Evolutionary conservation across 2,329 filamentous ascomycete genomes (phyloP).

Genomic region (Phyllachora maydis): DNA sequence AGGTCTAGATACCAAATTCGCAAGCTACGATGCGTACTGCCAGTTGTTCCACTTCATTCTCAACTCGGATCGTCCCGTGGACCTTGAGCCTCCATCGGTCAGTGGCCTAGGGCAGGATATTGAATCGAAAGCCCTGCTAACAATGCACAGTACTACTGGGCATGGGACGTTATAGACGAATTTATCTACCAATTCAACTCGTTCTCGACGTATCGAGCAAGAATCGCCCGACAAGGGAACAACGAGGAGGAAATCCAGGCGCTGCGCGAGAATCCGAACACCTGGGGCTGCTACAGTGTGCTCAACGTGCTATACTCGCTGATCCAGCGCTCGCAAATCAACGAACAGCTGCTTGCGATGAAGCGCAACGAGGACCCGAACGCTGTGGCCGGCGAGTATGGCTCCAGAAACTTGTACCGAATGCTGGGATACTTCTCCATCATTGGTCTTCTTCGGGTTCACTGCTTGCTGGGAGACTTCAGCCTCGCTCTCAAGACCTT

Average conservation of each 20-base stretch:
- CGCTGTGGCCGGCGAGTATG: slow-evolving; percentile 84
- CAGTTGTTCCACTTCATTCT: slow-evolving; percentile 98
- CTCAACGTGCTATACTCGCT: slow-evolving; percentile 98
- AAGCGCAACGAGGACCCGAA: slow-evolving; percentile 83
- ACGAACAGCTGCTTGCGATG: slow-evolving; percentile 86
- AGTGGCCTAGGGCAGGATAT: slow-evolving; percentile 15
- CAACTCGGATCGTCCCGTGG: slow-evolving; percentile 97
- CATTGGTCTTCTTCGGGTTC: slow-evolving; percentile 86
- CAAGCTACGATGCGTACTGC: slow-evolving; percentile 99
- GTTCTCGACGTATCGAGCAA: slow-evolving; percentile 91
- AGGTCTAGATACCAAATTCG: slow-evolving; percentile 88
- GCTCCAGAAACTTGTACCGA: slow-evolving; percentile 80
- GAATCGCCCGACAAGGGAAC: slow-evolving; percentile 61
- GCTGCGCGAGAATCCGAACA: slow-evolving; percentile 91
- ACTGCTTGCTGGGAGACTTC: slow-evolving; percentile 94
- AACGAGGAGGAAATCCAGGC: slow-evolving; percentile 87
- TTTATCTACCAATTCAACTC: slow-evolving; percentile 99
- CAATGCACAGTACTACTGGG: slow-evolving; percentile 75
- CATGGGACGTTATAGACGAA: slow-evolving; percentile 99
- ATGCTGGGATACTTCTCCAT: slow-evolving; percentile 99
- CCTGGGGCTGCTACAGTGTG: slow-evolving; percentile 98
- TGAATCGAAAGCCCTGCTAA: slow-evolving; percentile 3
- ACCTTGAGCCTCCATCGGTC: slow-evolving; percentile 90
- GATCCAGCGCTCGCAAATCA: slow-evolving; percentile 95
- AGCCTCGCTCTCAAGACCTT: slow-evolving; percentile 96